A percentile compares a stretch with the other conserved stretches of the same genome.
phyloP scores from a whole-genome alignment of 345 rosid genomes.

The Combretum micranthum region DNA sequence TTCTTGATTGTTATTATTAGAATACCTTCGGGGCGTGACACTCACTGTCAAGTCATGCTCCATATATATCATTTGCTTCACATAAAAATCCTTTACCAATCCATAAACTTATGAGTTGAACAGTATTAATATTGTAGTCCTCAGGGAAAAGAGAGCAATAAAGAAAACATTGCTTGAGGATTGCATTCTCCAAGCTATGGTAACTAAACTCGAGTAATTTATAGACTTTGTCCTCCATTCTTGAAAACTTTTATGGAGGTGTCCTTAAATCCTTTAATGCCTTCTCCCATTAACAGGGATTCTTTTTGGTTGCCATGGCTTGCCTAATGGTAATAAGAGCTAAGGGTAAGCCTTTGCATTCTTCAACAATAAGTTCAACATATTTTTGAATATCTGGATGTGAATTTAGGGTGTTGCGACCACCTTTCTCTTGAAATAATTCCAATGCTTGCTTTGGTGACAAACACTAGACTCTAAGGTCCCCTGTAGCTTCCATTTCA shows the following conservation, averaged over 20 bases:
- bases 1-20: too few species aligned
- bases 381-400: too few species aligned
- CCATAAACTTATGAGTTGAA: slow-evolving; percentile 14
- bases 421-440: too few species aligned
- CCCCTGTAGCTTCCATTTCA: background rate
- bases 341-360: slow-evolving; percentile 18
- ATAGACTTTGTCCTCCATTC: slow-evolving; percentile 9
- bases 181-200: slow-evolving; percentile 7
- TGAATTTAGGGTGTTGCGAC: too few species aligned
- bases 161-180: slow-evolving; percentile 8
- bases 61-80: background rate
- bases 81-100: slow-evolving; percentile 21
- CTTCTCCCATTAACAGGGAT: slow-evolving; percentile 7
- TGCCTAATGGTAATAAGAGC: slow-evolving; percentile 13
- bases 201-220: slow-evolving; percentile 17
- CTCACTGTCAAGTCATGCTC: too few species aligned
- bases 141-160: slow-evolving; percentile 17
- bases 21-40: too few species aligned
- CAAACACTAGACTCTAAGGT: slow-evolving; percentile 4
- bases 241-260: background rate
- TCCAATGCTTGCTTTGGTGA: too few species aligned
- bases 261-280: background rate
- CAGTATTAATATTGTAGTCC: background rate
- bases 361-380: too few species aligned
- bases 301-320: slow-evolving; percentile 11